Evolutionary conservation across 2,329 filamentous ascomycete genomes (phyloP), one percentile per base, ranked within the genome.

Genomic region (Dactylellina haptotyla): DNA sequence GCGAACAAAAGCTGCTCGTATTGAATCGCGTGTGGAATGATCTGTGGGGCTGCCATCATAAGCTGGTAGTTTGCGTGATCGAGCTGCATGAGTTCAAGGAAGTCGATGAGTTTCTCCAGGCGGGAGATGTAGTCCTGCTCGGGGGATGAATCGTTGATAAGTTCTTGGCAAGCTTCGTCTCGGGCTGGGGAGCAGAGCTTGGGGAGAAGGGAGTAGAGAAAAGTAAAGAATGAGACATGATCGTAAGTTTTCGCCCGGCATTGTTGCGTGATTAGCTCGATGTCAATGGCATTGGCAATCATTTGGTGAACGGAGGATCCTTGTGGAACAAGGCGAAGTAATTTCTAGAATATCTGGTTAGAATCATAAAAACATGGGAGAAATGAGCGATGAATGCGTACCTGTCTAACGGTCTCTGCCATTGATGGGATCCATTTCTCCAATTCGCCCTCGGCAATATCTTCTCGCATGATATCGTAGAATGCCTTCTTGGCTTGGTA

Each of bases 51-150:
- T 0, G 88, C 88, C 26, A 89, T 86, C 80, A 88, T 87, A 54
- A 95, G 83, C 77, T 93, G 84, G 78, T 92, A 94, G 79, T 95
- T 95, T 71, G 90, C 89, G 78, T 93, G 93, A 78, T 95, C 91
- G 69, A 92, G 87, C 23, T 90, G 87, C 82, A 94, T 89, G 34
- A 90, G 83, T 77, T 95, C 90, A 64, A 93, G 90, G 76, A 92
- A 90, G 28, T 88, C 86, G 61, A 92, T 86, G 1, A 95, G 83
- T 12, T 89, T 88, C 81, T 92, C 89, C 0, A 94, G 85, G 75
- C 91, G 89, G 78, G 91, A 88, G 14, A 93, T 90, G 78, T 93
- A 87, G 78, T 88, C 85, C 2, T 88, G 87, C 9, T 73, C 54
- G 18, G 67, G 59, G 5, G 67, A 73, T 20, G 85, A 83, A 71